Percentiles rank a stretch among this genome's conserved stretches.
phyloP scores from a whole-genome alignment of 1,284 basidiomycete species.

The Ceratorhiza oryzae-sativae region DNA sequence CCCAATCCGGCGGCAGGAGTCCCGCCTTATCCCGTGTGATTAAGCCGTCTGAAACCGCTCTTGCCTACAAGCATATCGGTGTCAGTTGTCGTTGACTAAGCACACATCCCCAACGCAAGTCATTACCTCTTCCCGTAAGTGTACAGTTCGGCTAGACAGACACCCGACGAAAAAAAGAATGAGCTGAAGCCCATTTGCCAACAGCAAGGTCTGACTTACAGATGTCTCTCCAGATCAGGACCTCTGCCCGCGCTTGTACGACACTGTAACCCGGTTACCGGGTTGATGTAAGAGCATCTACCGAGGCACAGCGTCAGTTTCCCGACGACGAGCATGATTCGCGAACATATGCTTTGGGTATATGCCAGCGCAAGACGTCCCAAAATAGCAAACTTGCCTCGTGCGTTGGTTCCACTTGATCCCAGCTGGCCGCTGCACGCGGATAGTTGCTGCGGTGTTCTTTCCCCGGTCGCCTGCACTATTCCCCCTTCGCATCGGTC shows the following conservation, averaged over 20 bases:
- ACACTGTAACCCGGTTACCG: constrained; percentile 34
- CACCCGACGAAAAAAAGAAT: not conserved
- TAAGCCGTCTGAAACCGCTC: constrained; percentile 36
- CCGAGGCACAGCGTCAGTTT: constrained; percentile 15
- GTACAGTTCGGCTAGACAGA: constrained; percentile 29
- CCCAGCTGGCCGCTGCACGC: constrained; percentile 35
- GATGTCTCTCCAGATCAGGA: constrained; percentile 31
- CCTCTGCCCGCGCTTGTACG: constrained; percentile 36
- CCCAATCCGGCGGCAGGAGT: constrained; percentile 31
- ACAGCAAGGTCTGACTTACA: constrained; percentile 6
- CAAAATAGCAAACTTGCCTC: constrained; percentile 7
- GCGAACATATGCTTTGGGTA: not conserved
- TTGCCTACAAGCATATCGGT: constrained; percentile 2
- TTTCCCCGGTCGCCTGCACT: constrained; percentile 37
- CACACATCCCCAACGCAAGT: not conserved
- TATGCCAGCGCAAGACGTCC: no score
- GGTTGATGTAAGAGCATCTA: constrained; percentile 39
- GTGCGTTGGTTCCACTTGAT: constrained; percentile 39
- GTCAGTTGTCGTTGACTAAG: not conserved
- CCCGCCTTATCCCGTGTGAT: constrained; percentile 34
- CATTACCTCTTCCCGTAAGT: constrained; percentile 31
- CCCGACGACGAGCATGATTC: not conserved
- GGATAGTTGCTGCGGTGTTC: constrained; percentile 30
- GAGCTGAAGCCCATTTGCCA: not conserved
- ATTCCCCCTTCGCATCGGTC: constrained; percentile 33